A percentile compares a stretch with the other conserved stretches of the same genome.
Conservation (phyloP, 140 eudicot genomes). For the Ambrosia hybrid region DNA sequence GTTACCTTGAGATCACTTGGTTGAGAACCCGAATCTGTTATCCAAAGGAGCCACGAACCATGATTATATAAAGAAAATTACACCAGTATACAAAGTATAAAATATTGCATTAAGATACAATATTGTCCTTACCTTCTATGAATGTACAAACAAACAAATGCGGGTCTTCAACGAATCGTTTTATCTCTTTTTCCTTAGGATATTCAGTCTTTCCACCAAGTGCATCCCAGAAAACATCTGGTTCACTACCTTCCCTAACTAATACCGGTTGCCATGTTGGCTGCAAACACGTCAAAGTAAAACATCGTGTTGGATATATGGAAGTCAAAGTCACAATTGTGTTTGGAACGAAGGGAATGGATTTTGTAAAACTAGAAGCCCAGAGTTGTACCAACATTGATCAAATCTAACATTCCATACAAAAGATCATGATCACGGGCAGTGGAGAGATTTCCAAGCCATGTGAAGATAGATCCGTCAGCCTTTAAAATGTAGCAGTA, state of each 20-base stretch:
- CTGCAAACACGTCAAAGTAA: constrained; percentile 37
- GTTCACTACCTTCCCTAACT: constrained; percentile 74
- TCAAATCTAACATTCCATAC: constrained; percentile 64
- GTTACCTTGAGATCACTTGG: constrained; percentile 64
- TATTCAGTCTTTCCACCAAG: constrained; percentile 75
- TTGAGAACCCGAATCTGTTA: constrained; percentile 27
- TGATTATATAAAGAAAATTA: constrained; percentile 17
- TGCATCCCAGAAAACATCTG: constrained; percentile 67
- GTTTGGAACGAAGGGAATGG: constrained; percentile 7
- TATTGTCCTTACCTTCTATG: constrained; percentile 39
- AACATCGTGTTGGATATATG: not conserved
- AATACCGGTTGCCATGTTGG: constrained; percentile 64
- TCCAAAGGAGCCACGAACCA: constrained; percentile 31
- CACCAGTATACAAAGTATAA: constrained; percentile 3
- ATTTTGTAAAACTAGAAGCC: constrained; percentile 16
- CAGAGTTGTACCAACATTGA: constrained; percentile 47
- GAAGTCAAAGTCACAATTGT: not conserved
- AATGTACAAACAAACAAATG: constrained; percentile 58
- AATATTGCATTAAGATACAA: constrained; percentile 13
- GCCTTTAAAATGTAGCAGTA: constrained; percentile 66
- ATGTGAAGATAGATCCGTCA: constrained; percentile 51
- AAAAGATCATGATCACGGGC: constrained; percentile 64
- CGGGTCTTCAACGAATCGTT: constrained; percentile 56
- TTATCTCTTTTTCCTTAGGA: constrained; percentile 57
- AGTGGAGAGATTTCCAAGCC: constrained; percentile 70